phyloP scores from a whole-genome alignment of 75 land plant genomes.

The Adiantum capillusveneris region DNA sequence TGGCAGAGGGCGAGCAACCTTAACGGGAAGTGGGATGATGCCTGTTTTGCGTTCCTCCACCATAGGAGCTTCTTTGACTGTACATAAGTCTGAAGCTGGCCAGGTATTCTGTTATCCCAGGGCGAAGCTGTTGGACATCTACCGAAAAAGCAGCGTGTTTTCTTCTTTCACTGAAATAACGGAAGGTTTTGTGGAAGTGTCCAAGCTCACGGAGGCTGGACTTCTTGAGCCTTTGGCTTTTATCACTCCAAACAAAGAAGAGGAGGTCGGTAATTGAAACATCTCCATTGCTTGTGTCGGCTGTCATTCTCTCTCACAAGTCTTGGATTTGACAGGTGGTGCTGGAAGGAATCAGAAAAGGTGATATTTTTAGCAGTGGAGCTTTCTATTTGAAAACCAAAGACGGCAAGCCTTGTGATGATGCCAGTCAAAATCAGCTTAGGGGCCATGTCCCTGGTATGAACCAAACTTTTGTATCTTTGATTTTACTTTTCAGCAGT shows the following conservation, averaged over 20 bases:
- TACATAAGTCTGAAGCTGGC: conserved; percentile 20
- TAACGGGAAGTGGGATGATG: conserved; percentile 10
- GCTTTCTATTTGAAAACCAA: conserved; percentile 64
- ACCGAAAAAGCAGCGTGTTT: conserved; percentile 20
- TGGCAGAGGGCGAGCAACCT: conserved; percentile 54
- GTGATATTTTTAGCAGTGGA: conserved; percentile 83
- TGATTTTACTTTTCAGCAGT: no score
- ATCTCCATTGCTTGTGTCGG: no score
- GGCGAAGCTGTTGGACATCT: conserved; percentile 76
- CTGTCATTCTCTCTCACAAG: no score
- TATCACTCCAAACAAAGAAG: conserved; percentile 67
- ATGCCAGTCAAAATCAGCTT: no score
- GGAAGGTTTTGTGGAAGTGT: conserved; percentile 54
- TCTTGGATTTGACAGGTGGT: conserved; percentile 56
- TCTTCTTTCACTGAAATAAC: conserved; percentile 15
- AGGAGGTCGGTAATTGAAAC: conserved; percentile 86
- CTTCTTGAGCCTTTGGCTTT: conserved; percentile 78
- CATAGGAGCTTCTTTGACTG: conserved; percentile 35
- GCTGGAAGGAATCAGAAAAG: conserved; percentile 74
- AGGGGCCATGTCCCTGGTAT: no score
- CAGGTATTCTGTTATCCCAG: conserved; percentile 42
- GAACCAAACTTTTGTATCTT: no score
- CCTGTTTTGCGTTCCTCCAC: conserved; percentile 14
- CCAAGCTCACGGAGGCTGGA: conserved; percentile 52
- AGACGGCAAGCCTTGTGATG: conserved; percentile 5